Evolutionary conservation across 176 grass and related monocot genomes (phyloP).

Genomic region (Thalia dealbata): DNA sequence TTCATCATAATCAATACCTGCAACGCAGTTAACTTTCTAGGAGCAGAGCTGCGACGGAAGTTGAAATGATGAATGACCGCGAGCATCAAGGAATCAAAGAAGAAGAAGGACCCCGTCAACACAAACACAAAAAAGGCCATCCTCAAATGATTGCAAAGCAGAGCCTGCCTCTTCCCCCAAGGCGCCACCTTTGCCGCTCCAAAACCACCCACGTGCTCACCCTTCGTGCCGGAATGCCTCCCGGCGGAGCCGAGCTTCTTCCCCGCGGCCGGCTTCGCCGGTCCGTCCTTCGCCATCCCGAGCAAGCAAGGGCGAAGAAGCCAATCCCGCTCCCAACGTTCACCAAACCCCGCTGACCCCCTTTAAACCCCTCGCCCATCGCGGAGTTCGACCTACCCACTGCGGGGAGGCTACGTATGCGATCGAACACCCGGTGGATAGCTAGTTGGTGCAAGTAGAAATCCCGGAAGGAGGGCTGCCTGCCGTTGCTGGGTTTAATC

Average conservation of each 20-base stretch:
- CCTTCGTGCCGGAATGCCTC: neutral
- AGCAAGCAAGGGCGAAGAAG: neutral
- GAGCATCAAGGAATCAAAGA: constrained; percentile 67
- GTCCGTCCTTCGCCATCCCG: constrained; percentile 1
- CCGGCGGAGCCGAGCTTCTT: neutral
- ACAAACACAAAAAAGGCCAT: constrained; percentile 42
- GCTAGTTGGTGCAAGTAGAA: neutral
- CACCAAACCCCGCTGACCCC: neutral
- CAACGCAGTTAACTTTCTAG: constrained; percentile 27
- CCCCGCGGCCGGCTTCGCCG: neutral
- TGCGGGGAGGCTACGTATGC: neutral
- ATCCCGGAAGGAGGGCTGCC: neutral
- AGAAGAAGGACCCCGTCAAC: constrained; percentile 52
- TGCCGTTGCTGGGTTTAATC: neutral
- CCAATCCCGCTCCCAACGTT: neutral
- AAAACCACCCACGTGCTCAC: constrained; percentile 16
- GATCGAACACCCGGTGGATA: neutral
- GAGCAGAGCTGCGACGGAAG: constrained; percentile 29
- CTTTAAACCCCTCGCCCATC: too few relatives aligned
- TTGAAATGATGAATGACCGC: constrained; percentile 58
- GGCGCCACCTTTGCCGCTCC: constrained; percentile 27
- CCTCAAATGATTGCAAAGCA: constrained; percentile 51
- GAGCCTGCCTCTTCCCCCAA: constrained; percentile 27
- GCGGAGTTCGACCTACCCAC: too few relatives aligned
- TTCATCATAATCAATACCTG: constrained; percentile 33